Evolutionary conservation across 208 protist genomes (phyloP).

Genomic region (Crithidia brevicula): DNA sequence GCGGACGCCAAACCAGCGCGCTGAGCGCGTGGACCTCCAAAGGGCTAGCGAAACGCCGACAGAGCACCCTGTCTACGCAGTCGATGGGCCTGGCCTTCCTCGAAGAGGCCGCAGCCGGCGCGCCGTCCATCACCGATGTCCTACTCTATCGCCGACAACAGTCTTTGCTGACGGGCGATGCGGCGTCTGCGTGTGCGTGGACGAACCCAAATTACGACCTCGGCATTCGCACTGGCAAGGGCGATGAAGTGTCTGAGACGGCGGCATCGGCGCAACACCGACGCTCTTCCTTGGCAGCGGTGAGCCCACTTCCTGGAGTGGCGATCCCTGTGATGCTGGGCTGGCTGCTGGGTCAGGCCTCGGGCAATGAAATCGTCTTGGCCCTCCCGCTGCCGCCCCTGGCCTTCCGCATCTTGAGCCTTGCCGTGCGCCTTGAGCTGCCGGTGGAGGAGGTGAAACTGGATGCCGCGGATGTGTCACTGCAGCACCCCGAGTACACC

Average conservation of each 20-base stretch:
- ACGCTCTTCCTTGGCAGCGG: not conserved
- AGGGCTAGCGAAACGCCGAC: not conserved
- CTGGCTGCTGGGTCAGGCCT: constrained; percentile 53
- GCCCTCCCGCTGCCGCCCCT: constrained; percentile 53
- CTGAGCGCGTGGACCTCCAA: not conserved
- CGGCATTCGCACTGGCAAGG: too few relatives aligned
- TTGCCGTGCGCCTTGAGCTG: constrained; percentile 32
- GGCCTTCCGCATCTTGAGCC: constrained; percentile 50
- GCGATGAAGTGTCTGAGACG: too few relatives aligned
- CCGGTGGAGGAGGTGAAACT: constrained; percentile 21
- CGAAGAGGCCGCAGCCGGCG: constrained; percentile 2
- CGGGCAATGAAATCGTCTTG: constrained; percentile 49
- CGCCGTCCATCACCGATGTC: constrained; percentile 17
- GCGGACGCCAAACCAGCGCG: not conserved
- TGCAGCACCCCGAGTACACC: constrained; percentile 32
- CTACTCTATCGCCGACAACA: constrained; percentile 37
- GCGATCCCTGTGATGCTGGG: constrained; percentile 43
- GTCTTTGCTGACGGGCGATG: constrained; percentile 19
- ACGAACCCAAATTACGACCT: constrained; percentile 40
- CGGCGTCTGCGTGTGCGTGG: constrained; percentile 34
- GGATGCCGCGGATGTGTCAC: constrained; percentile 34
- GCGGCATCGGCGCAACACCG: not conserved
- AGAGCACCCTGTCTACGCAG: constrained; percentile 4
- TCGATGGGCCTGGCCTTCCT: not conserved
- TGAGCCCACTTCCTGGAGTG: not conserved